Evolutionary conservation across 176 grass and related monocot species (phyloP), one percentile per base, ranked within the genome.

Genomic region (Hyparrhenia diplandra): DNA sequence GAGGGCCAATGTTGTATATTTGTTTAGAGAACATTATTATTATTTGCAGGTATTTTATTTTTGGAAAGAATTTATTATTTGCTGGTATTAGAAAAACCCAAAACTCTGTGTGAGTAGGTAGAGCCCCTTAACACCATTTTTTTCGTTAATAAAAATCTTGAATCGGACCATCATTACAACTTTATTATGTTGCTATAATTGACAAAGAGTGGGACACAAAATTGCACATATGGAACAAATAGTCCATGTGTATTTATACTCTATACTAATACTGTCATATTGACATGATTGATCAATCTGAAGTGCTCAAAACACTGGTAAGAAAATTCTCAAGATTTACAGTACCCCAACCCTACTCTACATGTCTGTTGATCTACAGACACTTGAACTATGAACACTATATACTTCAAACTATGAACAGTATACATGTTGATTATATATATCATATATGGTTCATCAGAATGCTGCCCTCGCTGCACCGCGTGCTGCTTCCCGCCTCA

Each of bases 391-490:
- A 46, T 55, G 57, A 18, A 69, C 36, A 46, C 16, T 69, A 32
- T 21, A 43, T 12, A 18, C 5, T 5, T 49, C 45, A 17, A 16
- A 14, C 45, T 77, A 46, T 55, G 58, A 13, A 69, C 37, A 46
- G 30, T 62, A 35, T 29, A 14, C 6, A 27, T 28, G 68, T 4
- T 45, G 16, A 6, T 28, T 46, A 17, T 71, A n/a, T n/a, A n/a
- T n/a, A n/a, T n/a, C n/a, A 45, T 70, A 70, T 27, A 28, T 0
- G 24, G 6, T 25, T 71, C 41, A 46, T 71, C 69, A 93, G 63
- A 89, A 89, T 42, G 91, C 84, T 36, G 91, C 87, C 81, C 91
- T 89, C 8, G 88, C 63, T 41, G 87, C 87, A 42, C 77, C 4
- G 2, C 87, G 77, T 77, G 76, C 81, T n/a, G 8, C 74, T 82